These are phyloP conservation scores for Neocucurbitaria cava DNA, from an alignment of 2,329 filamentous ascomycete genomes.

Conservation along the genomic window DNA sequence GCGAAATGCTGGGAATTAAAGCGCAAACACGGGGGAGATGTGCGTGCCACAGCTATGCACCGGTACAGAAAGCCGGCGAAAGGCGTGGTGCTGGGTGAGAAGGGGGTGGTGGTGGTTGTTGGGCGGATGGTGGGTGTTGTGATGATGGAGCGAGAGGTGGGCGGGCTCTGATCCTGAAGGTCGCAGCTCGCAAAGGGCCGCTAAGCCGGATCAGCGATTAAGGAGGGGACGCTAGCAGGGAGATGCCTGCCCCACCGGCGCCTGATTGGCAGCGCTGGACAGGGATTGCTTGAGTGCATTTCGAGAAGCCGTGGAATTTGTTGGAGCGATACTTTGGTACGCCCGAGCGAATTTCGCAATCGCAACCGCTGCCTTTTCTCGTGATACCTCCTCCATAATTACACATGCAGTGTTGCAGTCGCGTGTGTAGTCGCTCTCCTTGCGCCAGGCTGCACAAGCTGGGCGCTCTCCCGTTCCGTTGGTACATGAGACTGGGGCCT, in stretches of 20 bases:
- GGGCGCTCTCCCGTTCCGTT: neutral
- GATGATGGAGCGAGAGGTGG: constrained; percentile 24
- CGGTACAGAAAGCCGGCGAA: constrained; percentile 32
- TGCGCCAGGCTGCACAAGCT: neutral
- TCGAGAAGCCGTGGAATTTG: constrained; percentile 24
- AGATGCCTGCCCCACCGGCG: neutral
- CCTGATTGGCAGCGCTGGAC: constrained; percentile 6
- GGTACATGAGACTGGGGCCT: constrained; percentile 29
- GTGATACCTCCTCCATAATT: too few relatives aligned
- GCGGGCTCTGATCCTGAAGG: neutral
- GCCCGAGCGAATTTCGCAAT: neutral
- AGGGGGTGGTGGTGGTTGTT: constrained; percentile 13
- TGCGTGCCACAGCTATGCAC: constrained; percentile 32
- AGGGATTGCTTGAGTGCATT: constrained; percentile 12
- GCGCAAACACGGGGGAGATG: constrained; percentile 28
- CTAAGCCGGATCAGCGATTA: constrained; percentile 3
- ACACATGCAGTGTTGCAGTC: too few relatives aligned
- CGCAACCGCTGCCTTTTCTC: neutral
- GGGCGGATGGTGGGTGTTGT: constrained; percentile 23
- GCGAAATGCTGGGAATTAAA: constrained; percentile 30
- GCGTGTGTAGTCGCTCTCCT: too few relatives aligned
- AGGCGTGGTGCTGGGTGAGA: constrained; percentile 23
- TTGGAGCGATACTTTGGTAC: constrained; percentile 3
- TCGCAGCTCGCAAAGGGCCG: neutral
- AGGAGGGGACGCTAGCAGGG: constrained; percentile 8